These are phyloP conservation scores for Aegle marmelos DNA, from an alignment of 345 rosid species.

Conservation along the genomic window DNA sequence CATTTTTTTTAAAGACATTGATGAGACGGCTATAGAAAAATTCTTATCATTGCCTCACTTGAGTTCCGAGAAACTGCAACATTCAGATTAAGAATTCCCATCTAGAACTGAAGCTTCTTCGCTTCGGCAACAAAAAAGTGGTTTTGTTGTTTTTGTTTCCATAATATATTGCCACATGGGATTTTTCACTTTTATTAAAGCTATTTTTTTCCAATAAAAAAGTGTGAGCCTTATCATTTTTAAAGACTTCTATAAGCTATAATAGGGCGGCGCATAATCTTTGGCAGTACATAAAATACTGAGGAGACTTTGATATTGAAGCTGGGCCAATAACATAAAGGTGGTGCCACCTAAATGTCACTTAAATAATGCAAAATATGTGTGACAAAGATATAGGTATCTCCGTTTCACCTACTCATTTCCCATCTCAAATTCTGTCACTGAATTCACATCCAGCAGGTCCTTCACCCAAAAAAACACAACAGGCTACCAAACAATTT, in stretches of 20 bases:
- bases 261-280: neutral
- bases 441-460: neutral
- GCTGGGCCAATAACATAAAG: slow-evolving; percentile 7
- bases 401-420: neutral
- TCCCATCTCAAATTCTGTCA: neutral
- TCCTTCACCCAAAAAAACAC: slow-evolving; percentile 8
- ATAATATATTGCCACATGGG: no score
- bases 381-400: slow-evolving; percentile 2
- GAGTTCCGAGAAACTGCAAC: slow-evolving; percentile 6
- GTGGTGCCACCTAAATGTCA: slow-evolving; percentile 19
- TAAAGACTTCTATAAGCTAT: neutral
- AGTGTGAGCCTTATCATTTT: neutral
- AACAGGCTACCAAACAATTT: slow-evolving; percentile 1
- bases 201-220: neutral
- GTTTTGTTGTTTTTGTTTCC: neutral
- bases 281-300: neutral
- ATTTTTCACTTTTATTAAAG: no score
- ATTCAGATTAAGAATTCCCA: neutral
- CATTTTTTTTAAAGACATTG: neutral
- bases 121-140: no score
- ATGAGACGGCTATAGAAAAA: slow-evolving; percentile 6
- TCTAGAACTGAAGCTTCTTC: neutral
- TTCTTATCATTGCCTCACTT: neutral
- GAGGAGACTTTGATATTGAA: neutral
- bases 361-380: slow-evolving; percentile 4